A percentile compares a stretch with the other conserved stretches of the same genome.
phyloP scores from a whole-genome alignment of 345 rosid species.

The Corchorus capsularis region DNA sequence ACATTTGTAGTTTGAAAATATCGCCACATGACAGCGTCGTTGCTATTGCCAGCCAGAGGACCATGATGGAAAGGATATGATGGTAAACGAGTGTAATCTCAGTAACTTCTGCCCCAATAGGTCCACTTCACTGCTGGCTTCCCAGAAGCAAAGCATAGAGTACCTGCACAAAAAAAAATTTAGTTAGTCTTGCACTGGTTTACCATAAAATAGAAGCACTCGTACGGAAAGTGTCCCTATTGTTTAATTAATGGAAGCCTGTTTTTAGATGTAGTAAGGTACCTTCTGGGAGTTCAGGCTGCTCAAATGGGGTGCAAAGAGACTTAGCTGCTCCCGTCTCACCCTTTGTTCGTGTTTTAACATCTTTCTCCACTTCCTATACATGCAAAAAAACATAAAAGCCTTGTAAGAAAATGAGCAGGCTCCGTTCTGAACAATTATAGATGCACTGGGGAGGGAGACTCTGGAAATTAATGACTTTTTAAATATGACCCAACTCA shows the following conservation, averaged over 20 bases:
- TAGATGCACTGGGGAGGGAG: not conserved
- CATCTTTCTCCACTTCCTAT: constrained; percentile 91
- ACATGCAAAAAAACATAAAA: not conserved
- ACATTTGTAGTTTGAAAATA: not conserved
- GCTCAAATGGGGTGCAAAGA: constrained; percentile 91
- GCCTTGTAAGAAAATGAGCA: not conserved
- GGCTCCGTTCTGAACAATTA: not conserved
- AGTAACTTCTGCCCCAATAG: constrained; percentile 98
- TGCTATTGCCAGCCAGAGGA: too few relatives aligned
- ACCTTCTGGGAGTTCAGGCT: constrained; percentile 90
- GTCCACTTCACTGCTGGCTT: constrained; percentile 95
- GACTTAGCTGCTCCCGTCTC: constrained; percentile 94
- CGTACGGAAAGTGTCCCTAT: not conserved
- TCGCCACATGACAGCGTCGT: too few relatives aligned
- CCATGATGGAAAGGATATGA: not conserved
- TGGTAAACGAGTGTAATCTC: constrained; percentile 3
- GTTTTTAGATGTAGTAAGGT: not conserved
- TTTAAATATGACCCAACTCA: constrained; percentile 6
- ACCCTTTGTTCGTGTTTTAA: constrained; percentile 84
- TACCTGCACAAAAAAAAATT: constrained; percentile 44
- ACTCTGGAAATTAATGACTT: not conserved
- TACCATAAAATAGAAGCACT: not conserved
- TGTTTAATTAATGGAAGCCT: not conserved
- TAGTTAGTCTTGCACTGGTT: not conserved
- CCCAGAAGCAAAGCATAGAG: constrained; percentile 83